Percentiles rank a stretch among this genome's conserved stretches.
phyloP scores from a whole-genome alignment of 2,329 filamentous ascomycete species.

The Fusarium continuum region DNA sequence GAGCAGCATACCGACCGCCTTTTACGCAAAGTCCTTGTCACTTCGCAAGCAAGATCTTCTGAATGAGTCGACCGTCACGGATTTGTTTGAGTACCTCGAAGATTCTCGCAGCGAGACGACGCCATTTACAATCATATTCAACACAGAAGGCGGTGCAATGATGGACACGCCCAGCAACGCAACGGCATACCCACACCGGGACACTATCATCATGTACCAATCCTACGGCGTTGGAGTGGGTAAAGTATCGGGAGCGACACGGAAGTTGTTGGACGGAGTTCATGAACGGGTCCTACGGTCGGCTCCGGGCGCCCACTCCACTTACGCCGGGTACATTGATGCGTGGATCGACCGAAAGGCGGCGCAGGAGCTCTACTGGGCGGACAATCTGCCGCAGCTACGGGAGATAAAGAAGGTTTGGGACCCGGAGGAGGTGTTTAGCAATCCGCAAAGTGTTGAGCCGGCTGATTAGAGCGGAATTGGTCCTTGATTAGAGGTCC shows the following conservation, averaged over 20 bases:
- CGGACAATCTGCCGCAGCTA: conserved; percentile 46
- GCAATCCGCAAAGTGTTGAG: conserved; percentile 50
- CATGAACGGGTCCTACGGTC: conserved; percentile 53
- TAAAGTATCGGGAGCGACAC: conserved; percentile 56
- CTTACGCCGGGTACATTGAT: conserved; percentile 73
- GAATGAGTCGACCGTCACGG: conserved; percentile 53
- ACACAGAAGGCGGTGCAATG: conserved; percentile 68
- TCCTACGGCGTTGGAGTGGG: conserved; percentile 65
- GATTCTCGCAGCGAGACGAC: conserved; percentile 58
- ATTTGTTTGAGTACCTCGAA: conserved; percentile 65
- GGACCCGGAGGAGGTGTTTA: conserved; percentile 52
- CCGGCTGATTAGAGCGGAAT: conserved; percentile 50
- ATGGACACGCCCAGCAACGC: conserved; percentile 63
- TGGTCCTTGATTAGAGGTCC: background rate
- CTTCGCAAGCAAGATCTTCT: conserved; percentile 61
- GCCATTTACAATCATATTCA: conserved; percentile 70
- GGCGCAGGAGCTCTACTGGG: conserved; percentile 52
- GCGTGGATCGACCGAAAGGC: conserved; percentile 52
- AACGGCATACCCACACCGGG: conserved; percentile 70
- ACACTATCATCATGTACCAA: conserved; percentile 71
- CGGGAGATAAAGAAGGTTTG: conserved; percentile 48
- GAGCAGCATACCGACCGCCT: conserved; percentile 58
- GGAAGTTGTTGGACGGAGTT: conserved; percentile 61
- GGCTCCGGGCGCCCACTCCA: conserved; percentile 52
- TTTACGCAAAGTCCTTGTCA: conserved; percentile 67